A percentile compares a stretch with the other conserved stretches of the same genome.
Evolutionary conservation across 345 rosid genomes (phyloP).

Genomic region (Camelina sativa): DNA sequence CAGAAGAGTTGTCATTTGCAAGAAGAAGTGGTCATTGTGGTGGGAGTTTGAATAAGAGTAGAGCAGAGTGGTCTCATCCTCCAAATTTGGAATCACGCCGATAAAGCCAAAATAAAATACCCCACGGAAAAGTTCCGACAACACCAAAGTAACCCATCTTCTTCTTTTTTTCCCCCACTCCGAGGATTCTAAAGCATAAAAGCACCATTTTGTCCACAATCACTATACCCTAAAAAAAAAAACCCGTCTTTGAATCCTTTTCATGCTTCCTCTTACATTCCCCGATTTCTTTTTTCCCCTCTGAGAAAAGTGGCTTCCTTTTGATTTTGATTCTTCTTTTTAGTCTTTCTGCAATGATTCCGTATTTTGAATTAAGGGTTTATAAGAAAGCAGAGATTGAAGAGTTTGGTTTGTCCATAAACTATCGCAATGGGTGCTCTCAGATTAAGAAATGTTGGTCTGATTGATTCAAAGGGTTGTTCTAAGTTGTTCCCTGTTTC

Average conservation of each 20-base stretch:
- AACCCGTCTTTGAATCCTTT: conserved; percentile 29
- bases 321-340: conserved; percentile 27
- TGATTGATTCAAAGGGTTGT: conserved; percentile 76
- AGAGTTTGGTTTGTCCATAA: neutral
- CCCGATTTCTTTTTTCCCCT: conserved; percentile 30
- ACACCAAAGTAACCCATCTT: conserved; percentile 37
- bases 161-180: conserved; percentile 18
- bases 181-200: conserved; percentile 27
- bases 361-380: conserved; percentile 38
- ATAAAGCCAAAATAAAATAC: conserved; percentile 42
- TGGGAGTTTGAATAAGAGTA: neutral
- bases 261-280: conserved; percentile 38
- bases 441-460: conserved; percentile 58
- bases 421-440: conserved; percentile 61
- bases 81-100: conserved; percentile 44
- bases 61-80: conserved; percentile 30
- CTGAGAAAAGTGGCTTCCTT: conserved; percentile 33
- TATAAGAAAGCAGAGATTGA: neutral
- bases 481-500: conserved; percentile 68
- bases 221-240: conserved; percentile 42
- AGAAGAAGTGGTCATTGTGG: neutral
- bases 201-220: conserved; percentile 38
- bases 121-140: conserved; percentile 41
- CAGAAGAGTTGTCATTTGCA: too few relatives aligned
- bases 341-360: conserved; percentile 44